Conservation (phyloP, 768 basidiomycete species). For the Suillus americanus region DNA sequence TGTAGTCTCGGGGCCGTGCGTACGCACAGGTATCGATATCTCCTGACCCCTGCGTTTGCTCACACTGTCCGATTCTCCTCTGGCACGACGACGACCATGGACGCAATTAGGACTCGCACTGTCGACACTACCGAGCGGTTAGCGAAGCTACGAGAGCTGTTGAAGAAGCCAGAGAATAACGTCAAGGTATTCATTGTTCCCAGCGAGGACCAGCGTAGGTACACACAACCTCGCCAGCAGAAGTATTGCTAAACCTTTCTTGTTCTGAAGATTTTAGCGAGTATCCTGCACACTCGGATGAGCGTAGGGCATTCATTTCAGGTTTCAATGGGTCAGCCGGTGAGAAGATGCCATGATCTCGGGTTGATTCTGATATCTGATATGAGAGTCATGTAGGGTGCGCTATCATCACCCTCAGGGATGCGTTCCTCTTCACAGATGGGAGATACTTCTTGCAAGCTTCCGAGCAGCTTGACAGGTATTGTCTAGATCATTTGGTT, state of each 20-base stretch:
- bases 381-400: conserved; percentile 50
- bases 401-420: conserved; percentile 68
- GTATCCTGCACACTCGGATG: conserved; percentile 82
- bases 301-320: conserved; percentile 84
- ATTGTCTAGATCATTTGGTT: conserved; percentile 20
- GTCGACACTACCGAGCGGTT: conserved; percentile 68
- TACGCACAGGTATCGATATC: conserved; percentile 23
- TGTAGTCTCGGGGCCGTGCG: conserved; percentile 9
- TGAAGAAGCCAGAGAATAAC: conserved; percentile 53
- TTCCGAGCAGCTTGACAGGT: conserved; percentile 83
- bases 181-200: conserved; percentile 82
- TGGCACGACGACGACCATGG: conserved; percentile 33
- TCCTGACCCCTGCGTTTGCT: conserved; percentile 12
- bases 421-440: conserved; percentile 90
- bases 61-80: conserved; percentile 10
- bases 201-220: conserved; percentile 90
- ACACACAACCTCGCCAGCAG: background rate
- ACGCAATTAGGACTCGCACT: conserved; percentile 35
- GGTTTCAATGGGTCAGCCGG: conserved; percentile 96
- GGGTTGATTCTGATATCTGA: background rate
- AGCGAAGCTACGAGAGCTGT: conserved; percentile 62
- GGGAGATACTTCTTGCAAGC: conserved; percentile 96
- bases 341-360: conserved; percentile 25
- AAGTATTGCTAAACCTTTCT: background rate
- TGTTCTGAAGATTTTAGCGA: conserved; percentile 75